Base-by-base conservation (phyloP, 768 basidiomycete genomes). In the Lepiota brunneoincarnata region DNA sequence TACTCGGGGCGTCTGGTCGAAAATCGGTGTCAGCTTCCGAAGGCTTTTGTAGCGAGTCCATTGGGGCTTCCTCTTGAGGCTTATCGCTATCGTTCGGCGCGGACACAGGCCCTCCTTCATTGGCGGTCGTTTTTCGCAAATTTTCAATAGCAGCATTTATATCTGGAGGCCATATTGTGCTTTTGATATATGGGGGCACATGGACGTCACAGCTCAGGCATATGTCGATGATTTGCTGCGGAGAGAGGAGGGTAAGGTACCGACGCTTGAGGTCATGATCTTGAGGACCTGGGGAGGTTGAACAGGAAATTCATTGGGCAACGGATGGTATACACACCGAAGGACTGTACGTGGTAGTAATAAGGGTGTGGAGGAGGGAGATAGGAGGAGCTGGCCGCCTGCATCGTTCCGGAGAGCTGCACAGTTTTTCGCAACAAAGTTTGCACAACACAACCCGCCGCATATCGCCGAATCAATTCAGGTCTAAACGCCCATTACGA, bases 171-270 rank as follows among this genome's bases (percentile, higher is more conserved):
- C 89, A 91, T 67, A 91, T 70, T n/a, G 82, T 72, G 52, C 74
- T 75, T 67, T 81, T 84, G 49, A 87, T 65, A 57, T 85, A 84
- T 36, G 77, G 71, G 11, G 87, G 83, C 12, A 84, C 82, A 72
- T 90, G 79, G 7, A 81, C 65, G 61, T 91, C 86, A 61, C 88
- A 84, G 35, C 78, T 76, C 56, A 91, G 75, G 65, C 87, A 91
- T 62, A 91, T 82, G 60, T 90, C 89, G 64, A 91, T 88, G 63
- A 91, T 78, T 69, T 91, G 87, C 41, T 80, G 76, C 18, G 78
- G 81, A 20, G 83, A 78, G 6, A 92, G 75, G 18, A 89, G 75
- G 20, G 77, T 75, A 39, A 92, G 75, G 71, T 91, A 92, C 57
- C 81, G 79, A 59, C 81, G 79, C 67, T 89, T 90, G 70, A 86